A percentile compares a stretch with the other conserved stretches of the same genome.
Evolutionary conservation across 176 grass and related monocot species (phyloP).

Genomic region (Avena atlantica): DNA sequence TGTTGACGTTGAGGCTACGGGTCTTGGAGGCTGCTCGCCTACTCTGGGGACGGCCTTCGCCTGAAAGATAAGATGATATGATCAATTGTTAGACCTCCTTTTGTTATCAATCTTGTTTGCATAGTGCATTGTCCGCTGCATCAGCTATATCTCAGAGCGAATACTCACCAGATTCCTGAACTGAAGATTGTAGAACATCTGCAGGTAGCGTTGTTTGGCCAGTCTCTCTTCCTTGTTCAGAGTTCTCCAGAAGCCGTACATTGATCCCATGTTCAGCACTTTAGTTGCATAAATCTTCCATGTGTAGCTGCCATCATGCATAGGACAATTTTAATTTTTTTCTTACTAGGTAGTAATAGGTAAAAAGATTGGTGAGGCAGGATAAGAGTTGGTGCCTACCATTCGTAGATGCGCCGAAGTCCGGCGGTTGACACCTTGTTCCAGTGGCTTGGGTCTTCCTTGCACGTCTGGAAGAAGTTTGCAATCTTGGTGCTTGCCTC

Average conservation of each 20-base stretch:
- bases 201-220: constrained; percentile 73
- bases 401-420: constrained; percentile 91
- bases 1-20: neutral
- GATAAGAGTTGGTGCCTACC: constrained; percentile 46
- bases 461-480: constrained; percentile 89
- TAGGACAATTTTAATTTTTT: neutral
- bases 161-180: constrained; percentile 73
- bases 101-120: neutral
- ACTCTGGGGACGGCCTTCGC: constrained; percentile 53
- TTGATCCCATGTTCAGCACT: constrained; percentile 85
- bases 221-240: constrained; percentile 75
- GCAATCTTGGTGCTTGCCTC: constrained; percentile 84
- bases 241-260: constrained; percentile 89
- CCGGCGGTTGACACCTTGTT: constrained; percentile 84
- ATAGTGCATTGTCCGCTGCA: neutral
- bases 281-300: constrained; percentile 96
- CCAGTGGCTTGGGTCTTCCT: constrained; percentile 84
- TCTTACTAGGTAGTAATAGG: neutral
- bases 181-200: constrained; percentile 90
- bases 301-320: constrained; percentile 71
- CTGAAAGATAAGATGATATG: constrained; percentile 31
- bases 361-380: neutral
- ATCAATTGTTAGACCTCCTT: constrained; percentile 16
- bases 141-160: neutral
- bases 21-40: constrained; percentile 26